Conservation (phyloP, 2,329 filamentous ascomycete genomes). For the Neonectria neomacrospora region DNA sequence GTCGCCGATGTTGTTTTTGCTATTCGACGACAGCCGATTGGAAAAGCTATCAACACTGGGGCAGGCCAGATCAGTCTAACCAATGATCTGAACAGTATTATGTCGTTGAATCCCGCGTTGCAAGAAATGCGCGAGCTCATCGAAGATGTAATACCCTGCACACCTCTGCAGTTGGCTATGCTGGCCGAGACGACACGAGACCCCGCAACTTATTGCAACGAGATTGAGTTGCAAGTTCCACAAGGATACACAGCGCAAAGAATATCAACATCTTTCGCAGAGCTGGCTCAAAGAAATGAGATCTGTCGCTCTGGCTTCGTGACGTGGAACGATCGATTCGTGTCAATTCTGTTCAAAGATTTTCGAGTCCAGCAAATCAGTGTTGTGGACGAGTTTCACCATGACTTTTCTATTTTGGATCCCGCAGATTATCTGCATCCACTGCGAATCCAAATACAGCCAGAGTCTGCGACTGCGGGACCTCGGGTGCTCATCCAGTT, state of each 20-base stretch:
- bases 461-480: constrained; percentile 29
- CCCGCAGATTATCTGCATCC: constrained; percentile 63
- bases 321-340: constrained; percentile 54
- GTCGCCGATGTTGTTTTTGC: constrained; percentile 47
- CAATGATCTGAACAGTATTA: constrained; percentile 32
- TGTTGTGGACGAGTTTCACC: constrained; percentile 50
- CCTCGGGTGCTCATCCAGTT: constrained; percentile 64
- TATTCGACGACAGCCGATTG: constrained; percentile 16
- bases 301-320: constrained; percentile 81
- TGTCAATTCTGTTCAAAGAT: constrained; percentile 67
- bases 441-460: constrained; percentile 67
- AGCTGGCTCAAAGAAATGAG: constrained; percentile 66
- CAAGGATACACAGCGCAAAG: constrained; percentile 46
- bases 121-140: constrained; percentile 41
- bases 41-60: background rate
- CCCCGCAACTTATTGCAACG: constrained; percentile 78
- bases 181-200: constrained; percentile 75
- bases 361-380: constrained; percentile 57
- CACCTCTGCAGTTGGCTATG: constrained; percentile 82
- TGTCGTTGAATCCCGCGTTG: constrained; percentile 29
- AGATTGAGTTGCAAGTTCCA: constrained; percentile 72
- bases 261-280: constrained; percentile 61
- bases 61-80: constrained; percentile 31
- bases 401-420: constrained; percentile 54
- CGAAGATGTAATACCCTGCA: constrained; percentile 69